Conservation (phyloP, 108 stramenopile genomes). For the Stephanodiscus minutulus region DNA sequence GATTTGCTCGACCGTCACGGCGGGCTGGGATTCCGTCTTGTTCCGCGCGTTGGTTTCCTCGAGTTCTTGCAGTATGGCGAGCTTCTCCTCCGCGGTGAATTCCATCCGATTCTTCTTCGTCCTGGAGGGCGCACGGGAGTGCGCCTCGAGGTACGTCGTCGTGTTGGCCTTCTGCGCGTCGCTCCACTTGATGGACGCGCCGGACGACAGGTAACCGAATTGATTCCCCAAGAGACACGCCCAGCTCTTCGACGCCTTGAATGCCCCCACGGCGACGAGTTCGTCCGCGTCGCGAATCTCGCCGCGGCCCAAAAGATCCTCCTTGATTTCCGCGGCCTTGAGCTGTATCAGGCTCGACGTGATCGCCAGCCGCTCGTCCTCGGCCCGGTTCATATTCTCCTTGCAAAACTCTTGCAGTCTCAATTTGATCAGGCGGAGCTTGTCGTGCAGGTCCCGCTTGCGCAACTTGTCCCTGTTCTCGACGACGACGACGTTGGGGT, state of each 20-base stretch:
- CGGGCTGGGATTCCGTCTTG: background rate
- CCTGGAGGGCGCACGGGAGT: conserved; percentile 1
- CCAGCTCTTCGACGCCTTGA: conserved; percentile 39
- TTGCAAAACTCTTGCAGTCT: conserved; percentile 23
- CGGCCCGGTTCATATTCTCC: conserved; percentile 14
- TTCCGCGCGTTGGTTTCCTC: conserved; percentile 13
- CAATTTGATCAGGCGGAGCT: conserved; percentile 23
- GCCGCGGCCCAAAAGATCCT: background rate
- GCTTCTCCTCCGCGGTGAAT: conserved; percentile 35
- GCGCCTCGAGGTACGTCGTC: background rate
- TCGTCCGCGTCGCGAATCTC: conserved; percentile 4
- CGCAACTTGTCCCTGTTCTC: conserved; percentile 7
- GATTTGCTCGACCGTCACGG: conserved; percentile 26
- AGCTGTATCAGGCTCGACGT: conserved; percentile 21
- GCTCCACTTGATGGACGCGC: conserved; percentile 7
- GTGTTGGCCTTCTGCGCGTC: conserved; percentile 22
- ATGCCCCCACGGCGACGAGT: conserved; percentile 8
- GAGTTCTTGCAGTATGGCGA: conserved; percentile 24
- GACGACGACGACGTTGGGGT: background rate
- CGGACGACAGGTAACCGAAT: conserved; percentile 19
- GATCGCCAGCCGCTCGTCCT: conserved; percentile 26
- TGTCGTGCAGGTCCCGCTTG: conserved; percentile 40
- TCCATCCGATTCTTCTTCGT: conserved; percentile 29
- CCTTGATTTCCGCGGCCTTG: conserved; percentile 28
- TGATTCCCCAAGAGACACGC: conserved; percentile 23